Base-by-base conservation (phyloP, 2,329 filamentous ascomycete genomes). In the Penicillium sp. region DNA sequence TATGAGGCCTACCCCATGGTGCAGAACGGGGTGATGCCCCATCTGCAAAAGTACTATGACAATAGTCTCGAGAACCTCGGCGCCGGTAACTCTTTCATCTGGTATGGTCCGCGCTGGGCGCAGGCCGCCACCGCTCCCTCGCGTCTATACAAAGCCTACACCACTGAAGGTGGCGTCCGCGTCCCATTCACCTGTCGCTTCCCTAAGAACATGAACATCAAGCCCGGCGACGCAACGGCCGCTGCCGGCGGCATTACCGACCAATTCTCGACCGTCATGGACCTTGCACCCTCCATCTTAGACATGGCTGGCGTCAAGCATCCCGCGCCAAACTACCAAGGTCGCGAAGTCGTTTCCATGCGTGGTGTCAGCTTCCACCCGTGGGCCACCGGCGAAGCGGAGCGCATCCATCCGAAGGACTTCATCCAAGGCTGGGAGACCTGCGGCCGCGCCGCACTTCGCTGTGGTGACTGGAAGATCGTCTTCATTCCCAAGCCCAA, bases 1-100 rank as follows among this genome's bases (percentile, higher is more conserved):
- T 81, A 82, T 56, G 82, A 85, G 60, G 80, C 82, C 4, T 78
- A 80, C 48, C 83, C 82, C 0, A 80, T 84, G 49, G 76, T 84
- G 4, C 73, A 79, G 48, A 78, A 78, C 43, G 75, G 74, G 23
- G 79, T 82, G 57, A 77, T 83, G 61, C 74, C 79, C 3, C 79
- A 82, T 58, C 66, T 83, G 26, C 70, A 80, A 57, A 81, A 80
- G 60, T 82, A 83, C 68, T 84, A 84, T 65, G 72, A 83, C 67
- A 84, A 84, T 62, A 72, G 71, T 34, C 72, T 84, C 18, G 80
- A 83, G 24, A 85, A 84, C 54, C 74, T 85, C 28, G 83, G 83
- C 10, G 77, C 81, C 45, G 79, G 70, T 44, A 72, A 84, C 63
- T 81, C 77, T 2, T 85, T 82, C 63, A 78, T 83, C 52, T 85